These are phyloP conservation scores for Xylaria sp. DNA, from an alignment of 2,329 filamentous ascomycete species.

Conservation along the genomic window DNA sequence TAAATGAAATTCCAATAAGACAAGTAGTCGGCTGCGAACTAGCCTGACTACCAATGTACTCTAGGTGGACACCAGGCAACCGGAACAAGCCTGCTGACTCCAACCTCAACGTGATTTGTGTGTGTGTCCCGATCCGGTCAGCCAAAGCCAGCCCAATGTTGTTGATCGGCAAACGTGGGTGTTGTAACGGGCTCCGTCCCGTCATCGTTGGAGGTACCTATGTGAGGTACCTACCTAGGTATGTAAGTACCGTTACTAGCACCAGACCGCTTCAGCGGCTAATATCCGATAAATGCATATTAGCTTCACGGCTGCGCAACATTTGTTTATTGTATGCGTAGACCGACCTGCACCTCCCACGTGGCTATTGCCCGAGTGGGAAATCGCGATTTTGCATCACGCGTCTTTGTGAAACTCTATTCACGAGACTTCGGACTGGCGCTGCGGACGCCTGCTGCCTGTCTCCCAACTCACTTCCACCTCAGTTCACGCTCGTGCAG, in stretches of 20 bases:
- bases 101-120: background rate
- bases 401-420: constrained; percentile 38
- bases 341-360: background rate
- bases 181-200: background rate
- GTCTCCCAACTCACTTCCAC: too few species aligned
- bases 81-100: constrained; percentile 1
- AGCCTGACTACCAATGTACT: too few species aligned
- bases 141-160: background rate
- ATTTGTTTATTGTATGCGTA: background rate
- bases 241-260: background rate
- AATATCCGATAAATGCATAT: background rate
- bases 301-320: background rate
- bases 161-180: background rate
- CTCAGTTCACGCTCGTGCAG: constrained; percentile 11
- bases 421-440: constrained; percentile 39
- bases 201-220: background rate
- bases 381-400: constrained; percentile 40
- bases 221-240: background rate
- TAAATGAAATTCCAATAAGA: too few species aligned
- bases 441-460: constrained; percentile 13
- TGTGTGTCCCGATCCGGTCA: background rate
- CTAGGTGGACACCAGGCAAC: background rate
- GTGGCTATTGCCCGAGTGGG: constrained; percentile 15
- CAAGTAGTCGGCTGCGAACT: too few species aligned
- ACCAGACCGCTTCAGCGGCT: background rate